Evolutionary conservation across 2,329 filamentous ascomycete species (phyloP).

Genomic region (Colletotrichum lindemuthianum): DNA sequence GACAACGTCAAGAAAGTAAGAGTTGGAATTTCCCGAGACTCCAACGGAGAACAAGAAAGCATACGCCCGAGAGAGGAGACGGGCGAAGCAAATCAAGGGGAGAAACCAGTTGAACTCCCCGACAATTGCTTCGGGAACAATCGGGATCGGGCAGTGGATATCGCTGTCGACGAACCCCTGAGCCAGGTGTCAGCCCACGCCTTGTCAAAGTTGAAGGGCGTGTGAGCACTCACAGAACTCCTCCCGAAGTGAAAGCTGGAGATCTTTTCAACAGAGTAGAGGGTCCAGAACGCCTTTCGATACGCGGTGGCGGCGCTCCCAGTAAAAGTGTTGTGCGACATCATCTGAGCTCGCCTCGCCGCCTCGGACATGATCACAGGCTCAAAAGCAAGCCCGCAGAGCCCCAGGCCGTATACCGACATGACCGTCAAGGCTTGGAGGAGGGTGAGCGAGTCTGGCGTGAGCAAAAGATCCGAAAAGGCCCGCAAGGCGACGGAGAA

Average conservation of each 20-base stretch:
- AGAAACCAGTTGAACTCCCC: slow-evolving; percentile 43
- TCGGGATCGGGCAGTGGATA: slow-evolving; percentile 44
- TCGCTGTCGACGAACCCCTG: slow-evolving; percentile 46
- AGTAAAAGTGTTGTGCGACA: slow-evolving; percentile 38
- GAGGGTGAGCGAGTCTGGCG: slow-evolving; percentile 43
- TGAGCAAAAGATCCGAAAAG: slow-evolving; percentile 46
- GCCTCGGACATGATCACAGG: slow-evolving; percentile 45
- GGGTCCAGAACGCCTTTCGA: slow-evolving; percentile 44
- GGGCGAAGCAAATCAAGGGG: slow-evolving; percentile 39
- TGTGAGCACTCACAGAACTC: slow-evolving; percentile 39
- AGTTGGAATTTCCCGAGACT: slow-evolving; percentile 39
- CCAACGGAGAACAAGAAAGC: slow-evolving; percentile 44
- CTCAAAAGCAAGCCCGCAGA: slow-evolving; percentile 45
- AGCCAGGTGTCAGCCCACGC: neutral
- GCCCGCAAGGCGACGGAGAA: slow-evolving; percentile 49
- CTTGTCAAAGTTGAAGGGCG: rapidly evolving
- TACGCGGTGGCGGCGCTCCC: slow-evolving; percentile 35
- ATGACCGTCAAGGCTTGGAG: slow-evolving; percentile 46
- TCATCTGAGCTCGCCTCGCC: slow-evolving; percentile 43
- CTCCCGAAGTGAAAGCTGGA: slow-evolving; percentile 44
- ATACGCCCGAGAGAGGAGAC: slow-evolving; percentile 43
- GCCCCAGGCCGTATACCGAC: slow-evolving; percentile 41
- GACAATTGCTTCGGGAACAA: slow-evolving; percentile 37
- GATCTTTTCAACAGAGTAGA: slow-evolving; percentile 42
- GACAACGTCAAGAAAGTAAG: slow-evolving; percentile 41